Evolutionary conservation across 306 rosid genomes (phyloP), one percentile per base, ranked within the genome.

Genomic region (Myrica gale): DNA sequence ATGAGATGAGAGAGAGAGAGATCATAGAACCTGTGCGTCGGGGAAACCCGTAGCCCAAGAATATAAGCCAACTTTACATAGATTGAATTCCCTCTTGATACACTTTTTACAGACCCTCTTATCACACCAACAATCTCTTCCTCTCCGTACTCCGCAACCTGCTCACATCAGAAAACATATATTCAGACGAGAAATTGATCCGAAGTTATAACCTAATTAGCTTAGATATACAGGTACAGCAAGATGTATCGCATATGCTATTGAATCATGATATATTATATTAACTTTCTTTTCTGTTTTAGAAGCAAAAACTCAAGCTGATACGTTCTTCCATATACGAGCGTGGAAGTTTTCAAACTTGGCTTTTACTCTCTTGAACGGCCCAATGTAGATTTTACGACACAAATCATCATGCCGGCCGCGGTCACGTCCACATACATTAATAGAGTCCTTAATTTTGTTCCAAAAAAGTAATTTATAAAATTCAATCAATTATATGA

Each of bases 141-240:
- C 39, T 85, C 88, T 75, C 96, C 98, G 72, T 82, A 92, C 81
- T 86, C 96, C 65, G 98, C 98, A 80, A 95, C 96, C 98, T 94
- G 77, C 57, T 52, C 57, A 37, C 20, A 41, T 21, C 44, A 7
- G 11, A 17, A 53, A 9, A 20, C 68, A 5, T 62, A 57, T 2
- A 32, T 32, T 32, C 37, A 71, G 70, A 46, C 21, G 41, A 41
- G 50, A 68, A 62, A 82, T 51, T 57, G 7, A 53, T 39, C 69
- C 51, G 68, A 54, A 72, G 17, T 37, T 23, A 15, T 50, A 37
- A 73, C 42, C 51, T 56, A 9, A 9, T 5, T 20, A 56, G 11
- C 32, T 20, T 5, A 48, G 13, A 48, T 9, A n/a, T n/a, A n/a
- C n/a, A 48, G 53, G 13, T 11, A 11, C 53, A 48, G 16, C 13